Evolutionary conservation across 148 eudicot genomes (phyloP), one percentile per base, ranked within the genome.

Genomic region (Vaccinium corymbosum): DNA sequence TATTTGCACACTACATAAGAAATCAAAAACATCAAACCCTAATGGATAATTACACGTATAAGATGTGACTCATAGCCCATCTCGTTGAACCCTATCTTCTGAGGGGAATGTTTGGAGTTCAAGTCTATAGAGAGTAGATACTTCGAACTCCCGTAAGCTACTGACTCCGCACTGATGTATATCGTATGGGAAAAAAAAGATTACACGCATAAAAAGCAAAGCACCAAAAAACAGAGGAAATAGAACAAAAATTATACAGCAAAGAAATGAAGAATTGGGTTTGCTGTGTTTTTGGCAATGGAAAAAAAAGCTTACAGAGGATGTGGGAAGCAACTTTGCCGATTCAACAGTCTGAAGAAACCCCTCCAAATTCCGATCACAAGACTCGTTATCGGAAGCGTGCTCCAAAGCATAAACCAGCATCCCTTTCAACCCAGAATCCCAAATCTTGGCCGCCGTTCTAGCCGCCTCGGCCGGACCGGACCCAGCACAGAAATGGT

Each of bases 331-430:
- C 5, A 85, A 85, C 73, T 89, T 86, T 62, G 94, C 87, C 0
- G 90, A 87, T 72, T 93, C 94, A 82, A 91, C 80, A 2, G 98
- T 93, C 11, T 81, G 62, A 35, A 91, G 74, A 81, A 94, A 90
- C 68, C 86, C 92, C 0, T 87, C 84, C 71, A 81, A 75, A 84
- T 92, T 96, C 20, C 72, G 22, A 62, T 93, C 98, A 84, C 99
- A 96, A 4, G 93, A 86, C 0, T 64, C 81, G 71, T 92, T 92
- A 73, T 94, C 97, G 48, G 82, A 80, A 7, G 97, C 97, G 80
- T 94, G 97, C 49, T 96, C 99, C 75, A 90, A 83, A n/a, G 98
- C 99, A 68, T 94, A 96, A 86, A 85, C 91, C 22, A 94, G 72
- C 99, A 96, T 96, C 7, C 89, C 89, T 52, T 81, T 88, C 10